A percentile compares a stretch with the other conserved stretches of the same genome.
These are phyloP conservation scores for Plasmopara halstedii DNA, from an alignment of 352 stramenopile species.

Conservation along the genomic window DNA sequence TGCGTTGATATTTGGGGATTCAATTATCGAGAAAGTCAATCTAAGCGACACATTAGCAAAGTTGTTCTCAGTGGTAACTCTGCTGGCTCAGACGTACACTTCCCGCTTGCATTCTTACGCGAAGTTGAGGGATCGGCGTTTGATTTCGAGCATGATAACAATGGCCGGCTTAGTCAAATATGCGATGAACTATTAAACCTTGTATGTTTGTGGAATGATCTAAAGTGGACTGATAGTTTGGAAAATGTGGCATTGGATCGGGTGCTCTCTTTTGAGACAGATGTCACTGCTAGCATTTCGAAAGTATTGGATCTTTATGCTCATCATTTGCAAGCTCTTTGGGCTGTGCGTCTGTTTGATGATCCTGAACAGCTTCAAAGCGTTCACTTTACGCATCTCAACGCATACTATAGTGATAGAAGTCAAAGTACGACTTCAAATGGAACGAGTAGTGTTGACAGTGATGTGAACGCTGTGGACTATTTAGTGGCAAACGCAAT, in stretches of 20 bases:
- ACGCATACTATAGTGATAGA: slow-evolving; percentile 65
- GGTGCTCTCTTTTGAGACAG: slow-evolving; percentile 49
- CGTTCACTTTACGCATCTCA: slow-evolving; percentile 61
- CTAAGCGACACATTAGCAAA: slow-evolving; percentile 13
- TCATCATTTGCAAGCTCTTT: slow-evolving; percentile 48
- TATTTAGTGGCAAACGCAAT: slow-evolving; percentile 14
- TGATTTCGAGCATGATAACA: slow-evolving; percentile 59
- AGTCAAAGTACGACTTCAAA: slow-evolving; percentile 13
- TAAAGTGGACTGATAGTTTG: slow-evolving; percentile 61
- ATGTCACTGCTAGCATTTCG: slow-evolving; percentile 48
- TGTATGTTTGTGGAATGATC: slow-evolving; percentile 72
- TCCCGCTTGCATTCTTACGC: slow-evolving; percentile 41
- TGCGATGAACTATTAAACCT: slow-evolving; percentile 68
- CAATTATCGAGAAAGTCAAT: slow-evolving; percentile 31
- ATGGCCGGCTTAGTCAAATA: slow-evolving; percentile 49
- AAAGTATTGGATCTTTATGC: slow-evolving; percentile 59
- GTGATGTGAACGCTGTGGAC: slow-evolving; percentile 3
- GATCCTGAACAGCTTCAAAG: slow-evolving; percentile 35
- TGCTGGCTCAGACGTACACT: slow-evolving; percentile 3
- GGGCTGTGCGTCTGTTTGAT: slow-evolving; percentile 35
- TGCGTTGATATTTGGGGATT: slow-evolving; percentile 61
- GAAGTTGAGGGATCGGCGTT: slow-evolving; percentile 36
- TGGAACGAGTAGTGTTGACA: background rate
- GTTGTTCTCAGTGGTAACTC: slow-evolving; percentile 5
- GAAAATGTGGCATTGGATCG: slow-evolving; percentile 35